A percentile compares a stretch with the other conserved stretches of the same genome.
Conservation (phyloP, 306 rosid genomes). For the Malus sylvestris region DNA sequence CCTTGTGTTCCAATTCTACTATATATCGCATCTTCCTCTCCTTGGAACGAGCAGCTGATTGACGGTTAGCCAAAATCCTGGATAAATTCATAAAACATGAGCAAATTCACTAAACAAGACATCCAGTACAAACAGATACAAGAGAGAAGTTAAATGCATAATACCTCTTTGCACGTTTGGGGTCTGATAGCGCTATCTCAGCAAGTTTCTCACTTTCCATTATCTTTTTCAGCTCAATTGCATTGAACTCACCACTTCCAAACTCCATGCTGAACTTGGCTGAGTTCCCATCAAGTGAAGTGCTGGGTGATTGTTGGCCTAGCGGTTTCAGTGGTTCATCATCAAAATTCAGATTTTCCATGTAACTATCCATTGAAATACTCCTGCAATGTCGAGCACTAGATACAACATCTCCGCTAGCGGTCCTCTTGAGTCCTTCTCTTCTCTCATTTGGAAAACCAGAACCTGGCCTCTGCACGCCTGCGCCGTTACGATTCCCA, state of each 20-base stretch:
- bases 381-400: conserved; percentile 60
- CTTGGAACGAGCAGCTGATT: conserved; percentile 91
- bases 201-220: conserved; percentile 69
- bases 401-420: conserved; percentile 41
- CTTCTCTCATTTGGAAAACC: conserved; percentile 37
- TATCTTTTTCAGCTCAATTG: conserved; percentile 61
- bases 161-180: conserved; percentile 85
- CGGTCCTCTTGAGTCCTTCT: conserved; percentile 68
- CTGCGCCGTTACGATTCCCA: conserved; percentile 19
- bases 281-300: conserved; percentile 40
- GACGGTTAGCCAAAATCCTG: conserved; percentile 91
- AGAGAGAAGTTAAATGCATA: neutral
- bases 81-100: conserved; percentile 7
- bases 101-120: neutral
- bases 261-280: conserved; percentile 43
- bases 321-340: conserved; percentile 41
- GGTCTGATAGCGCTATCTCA: conserved; percentile 74
- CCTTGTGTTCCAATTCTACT: conserved; percentile 79
- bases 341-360: conserved; percentile 47
- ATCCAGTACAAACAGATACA: neutral
- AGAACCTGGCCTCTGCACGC: conserved; percentile 32
- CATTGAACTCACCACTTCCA: conserved; percentile 58
- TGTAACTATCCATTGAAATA: conserved; percentile 67
- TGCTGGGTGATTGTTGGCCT: conserved; percentile 48
- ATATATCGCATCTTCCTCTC: conserved; percentile 68